Base-by-base conservation (phyloP, 2,329 filamentous ascomycete genomes). In the Venturia effusa region DNA sequence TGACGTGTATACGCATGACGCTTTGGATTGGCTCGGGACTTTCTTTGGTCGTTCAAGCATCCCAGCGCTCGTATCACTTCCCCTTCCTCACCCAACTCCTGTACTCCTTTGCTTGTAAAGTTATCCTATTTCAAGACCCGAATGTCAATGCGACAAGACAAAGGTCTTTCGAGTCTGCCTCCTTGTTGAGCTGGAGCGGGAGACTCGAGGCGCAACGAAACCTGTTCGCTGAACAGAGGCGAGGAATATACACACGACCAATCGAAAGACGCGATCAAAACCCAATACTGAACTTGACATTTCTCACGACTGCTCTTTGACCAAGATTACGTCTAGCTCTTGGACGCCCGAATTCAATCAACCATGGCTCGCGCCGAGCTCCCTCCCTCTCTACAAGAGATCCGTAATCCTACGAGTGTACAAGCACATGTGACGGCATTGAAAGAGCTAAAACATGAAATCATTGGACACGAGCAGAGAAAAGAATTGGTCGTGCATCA, bases 391-490 rank as follows among this genome's bases (percentile, higher is more conserved):
- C 71, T 77, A 66, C 66, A 68, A 40, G 75, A 76, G 70, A 73
- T 77, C 32, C 70, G 71, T 41, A 73, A 71, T 54, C 73, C 75
- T n/a, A 72, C 69, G 40, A 70, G 70, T 13, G 69, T 71, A 41
- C 70, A 74, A 61, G 72, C 74, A n/a, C 77, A 79, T 66, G 71
- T 79, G 48, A 77, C 80, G 32, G 83, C 86, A 61, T 80, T 97
- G 55, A 85, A 87, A 68, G 80, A 81, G 51, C 78, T 99, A 37
- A 97, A 96, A 79, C 94, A 96, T 74, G 89, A 94, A 67, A 83
- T 96, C 59, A 86, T 96, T 66, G 94, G 94, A 30, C 91, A 97
- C 74, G 83, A 88, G 40, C 87, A 93, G 74, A 87, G 88, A 74
- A 99, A 99, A 76, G 88, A 93, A 75, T 76, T 84, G 64, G 92